Percentiles rank a stretch among this genome's conserved stretches.
Evolutionary conservation across 2,329 filamentous ascomycete genomes (phyloP).

Genomic region (Gaeumannomyces sp.): DNA sequence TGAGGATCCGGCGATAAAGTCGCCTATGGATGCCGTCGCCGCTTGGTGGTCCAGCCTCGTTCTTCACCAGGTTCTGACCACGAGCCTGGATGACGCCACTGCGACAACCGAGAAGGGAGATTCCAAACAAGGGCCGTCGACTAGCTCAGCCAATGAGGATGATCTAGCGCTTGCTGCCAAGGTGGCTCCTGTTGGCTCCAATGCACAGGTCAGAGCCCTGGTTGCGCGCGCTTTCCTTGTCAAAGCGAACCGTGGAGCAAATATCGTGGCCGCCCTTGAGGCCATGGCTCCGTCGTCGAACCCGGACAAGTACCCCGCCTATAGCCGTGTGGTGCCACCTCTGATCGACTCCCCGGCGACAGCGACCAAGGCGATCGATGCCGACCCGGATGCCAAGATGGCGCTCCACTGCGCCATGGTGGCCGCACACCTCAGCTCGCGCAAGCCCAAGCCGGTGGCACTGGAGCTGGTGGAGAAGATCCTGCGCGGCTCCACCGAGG

Average conservation of each 20-base stretch:
- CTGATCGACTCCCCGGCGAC: slow-evolving; percentile 38
- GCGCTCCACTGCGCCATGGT: slow-evolving; percentile 55
- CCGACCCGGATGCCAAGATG: slow-evolving; percentile 47
- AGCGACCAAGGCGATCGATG: slow-evolving; percentile 27
- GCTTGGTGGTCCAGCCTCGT: slow-evolving; percentile 81
- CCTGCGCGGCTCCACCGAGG: slow-evolving; percentile 31
- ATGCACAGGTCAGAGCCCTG: slow-evolving; percentile 56
- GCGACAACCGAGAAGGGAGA: slow-evolving; percentile 27
- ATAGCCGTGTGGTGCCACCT: slow-evolving; percentile 27
- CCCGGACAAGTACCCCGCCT: slow-evolving; percentile 25
- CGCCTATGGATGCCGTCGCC: slow-evolving; percentile 81
- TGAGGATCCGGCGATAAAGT: slow-evolving; percentile 77
- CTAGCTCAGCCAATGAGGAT: slow-evolving; percentile 19
- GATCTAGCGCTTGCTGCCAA: slow-evolving; percentile 64
- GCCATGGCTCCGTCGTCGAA: slow-evolving; percentile 39
- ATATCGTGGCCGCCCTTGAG: slow-evolving; percentile 50
- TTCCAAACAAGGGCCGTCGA: background rate
- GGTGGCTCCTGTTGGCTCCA: slow-evolving; percentile 72
- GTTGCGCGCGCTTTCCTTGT: slow-evolving; percentile 53
- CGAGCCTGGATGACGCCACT: slow-evolving; percentile 48
- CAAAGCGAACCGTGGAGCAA: slow-evolving; percentile 45
- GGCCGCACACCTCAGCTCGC: slow-evolving; percentile 44
- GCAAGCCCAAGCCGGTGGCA: slow-evolving; percentile 19
- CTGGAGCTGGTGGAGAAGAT: slow-evolving; percentile 45
- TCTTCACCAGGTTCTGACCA: slow-evolving; percentile 62